A percentile compares a stretch with the other conserved stretches of the same genome.
phyloP scores from a whole-genome alignment of 164 flowering plant species.

The Protea cynaroides region DNA sequence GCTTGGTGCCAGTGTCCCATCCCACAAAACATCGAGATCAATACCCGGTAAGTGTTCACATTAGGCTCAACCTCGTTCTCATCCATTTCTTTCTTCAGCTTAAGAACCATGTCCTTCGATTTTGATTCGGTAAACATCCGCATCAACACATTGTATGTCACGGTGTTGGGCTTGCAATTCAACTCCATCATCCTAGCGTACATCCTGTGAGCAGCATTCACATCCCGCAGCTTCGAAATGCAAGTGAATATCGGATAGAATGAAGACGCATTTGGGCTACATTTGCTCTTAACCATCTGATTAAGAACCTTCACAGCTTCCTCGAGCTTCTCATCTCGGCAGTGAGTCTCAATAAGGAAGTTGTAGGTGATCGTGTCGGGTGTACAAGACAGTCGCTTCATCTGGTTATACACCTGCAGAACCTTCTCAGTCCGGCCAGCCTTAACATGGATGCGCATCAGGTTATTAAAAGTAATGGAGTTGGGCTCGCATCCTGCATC shows the following conservation, averaged over 20 bases:
- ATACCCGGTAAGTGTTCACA: conserved; percentile 61
- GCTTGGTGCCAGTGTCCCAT: conserved; percentile 92
- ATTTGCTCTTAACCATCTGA: conserved; percentile 53
- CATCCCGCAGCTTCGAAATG: conserved; percentile 53
- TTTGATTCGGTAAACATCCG: conserved; percentile 65
- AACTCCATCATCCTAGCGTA: conserved; percentile 62
- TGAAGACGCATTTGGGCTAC: conserved; percentile 50
- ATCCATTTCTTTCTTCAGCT: conserved; percentile 88
- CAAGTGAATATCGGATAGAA: conserved; percentile 73
- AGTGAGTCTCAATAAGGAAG: conserved; percentile 72
- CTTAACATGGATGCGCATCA: conserved; percentile 86
- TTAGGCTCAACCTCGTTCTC: conserved; percentile 69
- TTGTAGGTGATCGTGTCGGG: conserved; percentile 76
- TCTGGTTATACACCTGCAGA: conserved; percentile 82
- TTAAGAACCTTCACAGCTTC: conserved; percentile 64
- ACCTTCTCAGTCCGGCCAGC: conserved; percentile 80
- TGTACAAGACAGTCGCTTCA: conserved; percentile 59
- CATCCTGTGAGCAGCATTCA: conserved; percentile 80
- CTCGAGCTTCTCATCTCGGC: conserved; percentile 59
- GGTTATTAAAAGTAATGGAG: conserved; percentile 65
- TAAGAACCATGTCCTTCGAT: conserved; percentile 82
- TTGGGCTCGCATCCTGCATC: conserved; percentile 70
- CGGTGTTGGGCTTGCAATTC: conserved; percentile 64
- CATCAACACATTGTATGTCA: conserved; percentile 80
- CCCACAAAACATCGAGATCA: conserved; percentile 64